phyloP scores from a whole-genome alignment of 2,329 filamentous ascomycete genomes.

The Colletotrichum destructivum region DNA sequence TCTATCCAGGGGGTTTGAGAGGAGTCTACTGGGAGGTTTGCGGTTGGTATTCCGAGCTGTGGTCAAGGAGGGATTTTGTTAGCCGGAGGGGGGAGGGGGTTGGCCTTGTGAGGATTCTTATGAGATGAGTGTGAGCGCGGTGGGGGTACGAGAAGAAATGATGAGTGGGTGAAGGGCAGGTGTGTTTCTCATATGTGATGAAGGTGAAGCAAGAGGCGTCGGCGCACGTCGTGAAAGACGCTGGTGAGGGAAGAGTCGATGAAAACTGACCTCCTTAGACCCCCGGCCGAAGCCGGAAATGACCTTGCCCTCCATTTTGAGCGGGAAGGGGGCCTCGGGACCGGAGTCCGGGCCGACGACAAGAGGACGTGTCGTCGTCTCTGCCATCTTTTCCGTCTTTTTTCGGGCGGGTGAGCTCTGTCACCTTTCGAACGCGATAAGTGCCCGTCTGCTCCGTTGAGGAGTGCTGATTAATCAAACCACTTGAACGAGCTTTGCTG shows the following conservation, averaged over 20 bases:
- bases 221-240: constrained; percentile 3
- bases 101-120: constrained; percentile 2
- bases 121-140: not conserved
- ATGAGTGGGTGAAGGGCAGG: not conserved
- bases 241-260: not conserved
- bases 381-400: constrained; percentile 15
- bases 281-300: constrained; percentile 95
- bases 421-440: not conserved
- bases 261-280: constrained; percentile 82
- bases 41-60: constrained; percentile 94
- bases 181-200: not conserved
- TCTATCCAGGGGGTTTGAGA: constrained; percentile 72
- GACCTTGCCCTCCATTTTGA: constrained; percentile 87
- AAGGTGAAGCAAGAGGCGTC: not conserved
- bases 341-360: constrained; percentile 82
- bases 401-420: not conserved
- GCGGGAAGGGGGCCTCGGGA: constrained; percentile 84
- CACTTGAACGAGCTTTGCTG: not conserved
- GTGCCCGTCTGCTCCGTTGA: not conserved
- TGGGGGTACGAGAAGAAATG: not conserved
- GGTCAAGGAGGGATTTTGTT: constrained; percentile 8
- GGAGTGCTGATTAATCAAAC: constrained; percentile 25
- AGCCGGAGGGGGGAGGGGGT: not conserved
- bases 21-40: constrained; percentile 86
- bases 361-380: constrained; percentile 67